phyloP scores from a whole-genome alignment of 208 protist species.

The Leptomonas pyrrhocoris region DNA sequence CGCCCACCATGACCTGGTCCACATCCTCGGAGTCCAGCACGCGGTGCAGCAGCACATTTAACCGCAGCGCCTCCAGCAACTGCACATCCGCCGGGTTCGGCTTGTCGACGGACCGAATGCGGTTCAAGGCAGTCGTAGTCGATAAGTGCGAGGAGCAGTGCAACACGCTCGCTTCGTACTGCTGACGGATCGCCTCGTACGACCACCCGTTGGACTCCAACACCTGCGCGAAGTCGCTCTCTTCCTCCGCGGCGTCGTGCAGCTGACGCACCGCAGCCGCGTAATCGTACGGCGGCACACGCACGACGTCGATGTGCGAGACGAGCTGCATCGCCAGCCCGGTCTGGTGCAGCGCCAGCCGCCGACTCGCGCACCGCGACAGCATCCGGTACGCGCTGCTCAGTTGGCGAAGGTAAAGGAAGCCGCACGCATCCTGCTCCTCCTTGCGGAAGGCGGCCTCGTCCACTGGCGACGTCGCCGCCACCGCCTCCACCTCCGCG shows the following conservation, averaged over 20 bases:
- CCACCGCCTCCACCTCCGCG: neutral
- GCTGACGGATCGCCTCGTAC: constrained; percentile 21
- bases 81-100: constrained; percentile 59
- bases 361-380: constrained; percentile 61
- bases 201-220: constrained; percentile 25
- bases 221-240: constrained; percentile 16
- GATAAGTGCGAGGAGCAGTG: constrained; percentile 57
- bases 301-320: constrained; percentile 63
- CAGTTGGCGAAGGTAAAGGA: constrained; percentile 67
- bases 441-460: constrained; percentile 35
- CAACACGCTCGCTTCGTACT: constrained; percentile 44
- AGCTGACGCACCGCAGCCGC: constrained; percentile 25
- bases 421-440: constrained; percentile 55
- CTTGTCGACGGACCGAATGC: constrained; percentile 46
- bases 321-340: constrained; percentile 62
- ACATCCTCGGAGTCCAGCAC: constrained; percentile 55
- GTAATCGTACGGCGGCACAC: constrained; percentile 58
- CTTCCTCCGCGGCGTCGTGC: constrained; percentile 24
- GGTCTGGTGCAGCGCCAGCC: constrained; percentile 62
- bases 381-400: constrained; percentile 63
- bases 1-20: constrained; percentile 49
- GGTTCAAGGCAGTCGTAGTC: constrained; percentile 47
- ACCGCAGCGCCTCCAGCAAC: constrained; percentile 66
- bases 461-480: constrained; percentile 9
- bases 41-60: constrained; percentile 75